Percentiles rank a stretch among this genome's conserved stretches.
Conservation (phyloP, 2,329 filamentous ascomycete genomes). For the Waltergamsia citrina region DNA sequence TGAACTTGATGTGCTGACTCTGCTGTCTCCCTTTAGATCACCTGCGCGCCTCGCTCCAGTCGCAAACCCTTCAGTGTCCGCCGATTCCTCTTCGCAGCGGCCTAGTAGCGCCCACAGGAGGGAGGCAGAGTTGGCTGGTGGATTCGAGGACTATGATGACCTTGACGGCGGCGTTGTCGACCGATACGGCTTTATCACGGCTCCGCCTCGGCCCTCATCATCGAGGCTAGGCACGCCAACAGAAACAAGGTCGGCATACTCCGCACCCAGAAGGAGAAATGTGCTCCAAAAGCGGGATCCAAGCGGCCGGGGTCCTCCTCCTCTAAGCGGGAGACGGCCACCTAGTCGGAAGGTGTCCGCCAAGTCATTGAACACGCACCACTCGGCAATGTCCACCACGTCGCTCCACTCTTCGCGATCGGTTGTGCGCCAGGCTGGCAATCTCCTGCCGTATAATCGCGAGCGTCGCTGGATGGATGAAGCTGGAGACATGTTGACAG, state of each 20-base stretch:
- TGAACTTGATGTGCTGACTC: slow-evolving; percentile 14
- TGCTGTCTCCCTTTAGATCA: slow-evolving; percentile 11
- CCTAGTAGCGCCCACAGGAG: slow-evolving; percentile 1
- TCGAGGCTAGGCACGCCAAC: slow-evolving; percentile 31
- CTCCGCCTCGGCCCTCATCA: slow-evolving; percentile 28
- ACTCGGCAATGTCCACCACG: slow-evolving; percentile 38
- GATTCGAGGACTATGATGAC: slow-evolving; percentile 60
- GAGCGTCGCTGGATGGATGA: slow-evolving; percentile 54
- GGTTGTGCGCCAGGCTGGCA: slow-evolving; percentile 46
- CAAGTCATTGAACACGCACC: slow-evolving; percentile 48
- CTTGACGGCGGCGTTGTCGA: slow-evolving; percentile 52
- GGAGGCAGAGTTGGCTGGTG: slow-evolving; percentile 30
- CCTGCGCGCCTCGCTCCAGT: slow-evolving; percentile 19
- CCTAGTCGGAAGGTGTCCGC: slow-evolving; percentile 47
- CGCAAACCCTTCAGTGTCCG: slow-evolving; percentile 28
- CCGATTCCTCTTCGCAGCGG: slow-evolving; percentile 29
- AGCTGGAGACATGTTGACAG: slow-evolving; percentile 57
- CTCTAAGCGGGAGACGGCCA: slow-evolving; percentile 27
- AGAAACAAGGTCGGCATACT: slow-evolving; percentile 30
- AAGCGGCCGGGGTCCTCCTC: slow-evolving; percentile 23
- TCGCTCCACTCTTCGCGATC: slow-evolving; percentile 45
- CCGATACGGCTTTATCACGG: slow-evolving; percentile 58
- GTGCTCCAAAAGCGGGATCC: slow-evolving; percentile 28
- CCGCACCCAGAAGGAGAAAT: slow-evolving; percentile 35
- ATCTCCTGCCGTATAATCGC: slow-evolving; percentile 50